Evolutionary conservation across 345 rosid genomes (phyloP).

Genomic region (Eucalyptus sp.): DNA sequence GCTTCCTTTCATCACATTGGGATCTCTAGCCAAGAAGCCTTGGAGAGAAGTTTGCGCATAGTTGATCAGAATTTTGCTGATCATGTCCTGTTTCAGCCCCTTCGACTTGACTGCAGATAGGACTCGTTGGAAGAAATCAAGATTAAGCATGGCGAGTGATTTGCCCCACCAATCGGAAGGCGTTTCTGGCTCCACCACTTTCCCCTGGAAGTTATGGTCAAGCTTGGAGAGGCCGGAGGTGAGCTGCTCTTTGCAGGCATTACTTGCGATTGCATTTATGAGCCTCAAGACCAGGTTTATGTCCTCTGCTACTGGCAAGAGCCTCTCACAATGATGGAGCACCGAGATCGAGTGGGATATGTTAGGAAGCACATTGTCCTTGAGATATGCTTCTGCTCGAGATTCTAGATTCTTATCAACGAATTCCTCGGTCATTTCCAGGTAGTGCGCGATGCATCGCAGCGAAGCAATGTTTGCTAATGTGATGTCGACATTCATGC

Average conservation of each 20-base stretch:
- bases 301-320: conserved; percentile 71
- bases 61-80: conserved; percentile 80
- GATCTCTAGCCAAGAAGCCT: conserved; percentile 50
- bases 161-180: conserved; percentile 96
- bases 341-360: conserved; percentile 61
- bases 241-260: conserved; percentile 93
- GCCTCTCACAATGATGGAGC: conserved; percentile 68
- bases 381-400: conserved; percentile 53
- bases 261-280: conserved; percentile 61
- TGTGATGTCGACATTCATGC: conserved; percentile 59
- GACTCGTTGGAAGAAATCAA: conserved; percentile 81
- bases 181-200: conserved; percentile 50
- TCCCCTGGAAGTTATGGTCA: conserved; percentile 53
- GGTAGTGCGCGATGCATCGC: conserved; percentile 60
- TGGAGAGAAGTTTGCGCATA: conserved; percentile 78
- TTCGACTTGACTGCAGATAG: conserved; percentile 71
- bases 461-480: conserved; percentile 60
- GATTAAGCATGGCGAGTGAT: conserved; percentile 53
- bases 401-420: conserved; percentile 64
- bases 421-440: conserved; percentile 89
- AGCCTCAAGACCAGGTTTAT: conserved; percentile 58
- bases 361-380: conserved; percentile 54
- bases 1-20: conserved; percentile 47
- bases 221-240: conserved; percentile 88
- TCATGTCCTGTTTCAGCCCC: conserved; percentile 90